Base-by-base conservation (phyloP, 129 eudicot species). In the Solidago caesia region DNA sequence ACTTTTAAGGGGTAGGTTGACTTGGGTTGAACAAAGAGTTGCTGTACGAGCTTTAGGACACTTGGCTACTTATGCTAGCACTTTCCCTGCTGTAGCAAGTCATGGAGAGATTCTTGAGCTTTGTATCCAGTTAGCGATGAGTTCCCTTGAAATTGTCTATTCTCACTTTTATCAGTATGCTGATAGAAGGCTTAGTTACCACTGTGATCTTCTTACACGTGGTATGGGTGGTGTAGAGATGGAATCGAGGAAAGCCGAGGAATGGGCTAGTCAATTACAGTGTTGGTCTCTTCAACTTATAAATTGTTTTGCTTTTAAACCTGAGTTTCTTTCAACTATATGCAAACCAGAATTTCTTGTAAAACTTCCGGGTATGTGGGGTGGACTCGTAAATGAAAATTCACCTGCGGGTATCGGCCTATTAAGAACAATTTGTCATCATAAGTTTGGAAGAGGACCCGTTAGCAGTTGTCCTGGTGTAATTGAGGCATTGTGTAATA, bases 161-260 rank as follows among this genome's bases (percentile, higher is more conserved):
- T 83, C 98, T 51, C 98, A 90, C 69, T 94, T 94, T 82, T 94
- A 90, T 81, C 98, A 90, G 77, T 75, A 86, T 45, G 88, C 83
- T 63, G 98, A 90, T 46, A 82, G 96, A 84, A 85, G 98, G 68
- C 87, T 86, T 29, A 86, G 97, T 68, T 94, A 94, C 73, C 98
- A 94, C 61, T 91, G 98, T 80, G 98, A 94, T 79, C 96, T 94
- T 78, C 85, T 94, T 16, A 94, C 98, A 2, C 96, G 98, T 47
- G 98, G 97, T 43, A 94, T 94, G 98, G 98, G 98, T 62, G 98
- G 98, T 39, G 93, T 94, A 27, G 98, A 94, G 74, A 94, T 94
- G 98, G 98, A 94, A 77, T 94, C 98, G 0, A 88, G 98, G 78
- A 94, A 94, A 83, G 97, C 98, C 13, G 98, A 94, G 73, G 98